Conservation (phyloP, 768 basidiomycete species). For the Podaxis sp. region DNA sequence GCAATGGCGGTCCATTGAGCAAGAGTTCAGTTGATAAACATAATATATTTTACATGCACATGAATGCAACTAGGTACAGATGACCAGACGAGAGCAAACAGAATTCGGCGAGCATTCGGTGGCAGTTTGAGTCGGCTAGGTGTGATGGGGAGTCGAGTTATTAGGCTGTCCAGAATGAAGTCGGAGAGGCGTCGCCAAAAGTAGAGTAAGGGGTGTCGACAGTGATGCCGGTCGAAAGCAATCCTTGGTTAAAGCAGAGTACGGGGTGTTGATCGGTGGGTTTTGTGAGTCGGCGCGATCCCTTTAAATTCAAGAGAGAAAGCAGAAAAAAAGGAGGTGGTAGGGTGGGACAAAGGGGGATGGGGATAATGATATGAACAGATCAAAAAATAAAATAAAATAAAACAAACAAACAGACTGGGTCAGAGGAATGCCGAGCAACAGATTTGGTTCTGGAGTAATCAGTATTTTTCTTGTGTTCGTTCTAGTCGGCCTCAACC, state of each 20-base stretch:
- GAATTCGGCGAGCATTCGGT: not conserved
- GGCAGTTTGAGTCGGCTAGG: not conserved
- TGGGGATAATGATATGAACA: constrained; percentile 9
- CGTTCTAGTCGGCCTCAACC: constrained; percentile 65
- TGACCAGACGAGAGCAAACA: not conserved
- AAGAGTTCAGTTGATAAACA: not conserved
- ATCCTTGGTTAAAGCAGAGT: not conserved
- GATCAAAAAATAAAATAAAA: not conserved
- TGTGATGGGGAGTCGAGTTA: not conserved
- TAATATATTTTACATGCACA: constrained; percentile 7
- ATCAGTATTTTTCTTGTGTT: constrained; percentile 11
- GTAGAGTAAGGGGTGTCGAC: not conserved
- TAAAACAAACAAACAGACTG: too few species aligned
- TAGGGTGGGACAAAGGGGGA: not conserved
- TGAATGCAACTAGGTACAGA: constrained; percentile 3
- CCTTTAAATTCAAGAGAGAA: not conserved
- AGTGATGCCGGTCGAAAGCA: not conserved
- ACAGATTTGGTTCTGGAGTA: not conserved
- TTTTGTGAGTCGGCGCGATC: not conserved
- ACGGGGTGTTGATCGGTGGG: not conserved
- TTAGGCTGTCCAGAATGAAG: not conserved
- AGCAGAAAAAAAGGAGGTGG: not conserved
- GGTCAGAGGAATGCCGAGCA: not conserved
- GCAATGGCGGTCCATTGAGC: not conserved
- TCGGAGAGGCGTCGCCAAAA: constrained; percentile 5